Evolutionary conservation across 495 filamentous ascomycete species (phyloP).

Genomic region (Penicillium crystallinum): DNA sequence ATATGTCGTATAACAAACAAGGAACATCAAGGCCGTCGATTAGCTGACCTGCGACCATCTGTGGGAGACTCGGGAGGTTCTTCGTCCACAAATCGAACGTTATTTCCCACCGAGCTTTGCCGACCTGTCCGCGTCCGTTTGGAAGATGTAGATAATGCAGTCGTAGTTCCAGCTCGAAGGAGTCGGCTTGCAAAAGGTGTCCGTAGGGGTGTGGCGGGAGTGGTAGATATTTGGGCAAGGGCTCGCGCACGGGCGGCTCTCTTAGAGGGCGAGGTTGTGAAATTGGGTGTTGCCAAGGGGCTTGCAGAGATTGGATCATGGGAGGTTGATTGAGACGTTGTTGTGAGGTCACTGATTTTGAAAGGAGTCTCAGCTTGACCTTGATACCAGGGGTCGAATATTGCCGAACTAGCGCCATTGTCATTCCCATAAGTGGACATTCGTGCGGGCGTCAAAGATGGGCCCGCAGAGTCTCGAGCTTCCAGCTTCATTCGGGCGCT

Average conservation of each 20-base stretch:
- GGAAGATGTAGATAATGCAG: conserved; percentile 24
- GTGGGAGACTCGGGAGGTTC: conserved; percentile 41
- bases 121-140: conserved; percentile 28
- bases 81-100: conserved; percentile 42
- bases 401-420: conserved; percentile 29
- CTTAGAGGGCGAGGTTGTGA: conserved; percentile 54
- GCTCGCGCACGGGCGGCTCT: conserved; percentile 48
- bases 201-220: conserved; percentile 42
- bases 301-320: conserved; percentile 31
- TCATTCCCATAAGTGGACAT: conserved; percentile 24
- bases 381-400: conserved; percentile 39
- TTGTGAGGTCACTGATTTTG: conserved; percentile 39
- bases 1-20: conserved; percentile 10
- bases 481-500: conserved; percentile 38
- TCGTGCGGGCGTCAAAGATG: conserved; percentile 29
- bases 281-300: conserved; percentile 48
- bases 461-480: conserved; percentile 33
- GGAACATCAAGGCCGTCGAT: conserved; percentile 27
- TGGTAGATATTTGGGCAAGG: conserved; percentile 48
- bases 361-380: conserved; percentile 43
- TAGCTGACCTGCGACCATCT: conserved; percentile 35
- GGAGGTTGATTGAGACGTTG: conserved; percentile 17
- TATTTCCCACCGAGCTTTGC: conserved; percentile 33
- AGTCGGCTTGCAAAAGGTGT: conserved; percentile 45
- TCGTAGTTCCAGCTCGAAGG: conserved; percentile 30